phyloP scores from a whole-genome alignment of 192 early-diverging fungal species.

The Podochytrium sp. region DNA sequence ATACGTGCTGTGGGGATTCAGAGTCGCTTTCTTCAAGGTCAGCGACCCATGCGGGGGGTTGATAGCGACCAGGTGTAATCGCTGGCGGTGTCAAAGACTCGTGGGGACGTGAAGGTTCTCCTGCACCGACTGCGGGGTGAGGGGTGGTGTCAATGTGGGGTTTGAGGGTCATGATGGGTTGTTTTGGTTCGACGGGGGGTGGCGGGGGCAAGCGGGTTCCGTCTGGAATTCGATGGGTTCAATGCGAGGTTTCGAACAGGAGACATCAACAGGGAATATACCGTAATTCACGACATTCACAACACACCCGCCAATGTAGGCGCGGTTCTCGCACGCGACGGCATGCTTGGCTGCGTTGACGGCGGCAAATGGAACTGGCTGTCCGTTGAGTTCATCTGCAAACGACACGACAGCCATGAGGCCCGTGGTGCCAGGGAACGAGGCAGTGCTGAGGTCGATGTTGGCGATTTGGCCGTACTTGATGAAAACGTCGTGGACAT shows the following conservation, averaged over 20 bases:
- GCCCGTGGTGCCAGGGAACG: neutral
- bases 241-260: neutral
- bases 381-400: neutral
- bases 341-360: conserved; percentile 9
- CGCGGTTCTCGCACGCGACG: conserved; percentile 2
- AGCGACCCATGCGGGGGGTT: conserved; percentile 12
- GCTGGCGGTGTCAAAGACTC: too few relatives aligned
- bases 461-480: conserved; percentile 10
- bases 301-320: conserved; percentile 3
- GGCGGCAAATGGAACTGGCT: neutral
- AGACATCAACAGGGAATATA: neutral
- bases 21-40: neutral
- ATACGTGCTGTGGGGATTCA: neutral
- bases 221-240: neutral
- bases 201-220: neutral
- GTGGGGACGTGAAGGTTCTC: too few relatives aligned
- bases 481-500: conserved; percentile 14
- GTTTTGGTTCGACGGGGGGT: neutral
- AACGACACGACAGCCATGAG: conserved; percentile 1
- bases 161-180: too few relatives aligned
- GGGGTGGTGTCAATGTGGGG: too few relatives aligned
- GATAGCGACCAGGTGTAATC: too few relatives aligned
- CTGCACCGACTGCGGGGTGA: too few relatives aligned
- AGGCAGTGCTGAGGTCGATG: neutral
- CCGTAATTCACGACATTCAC: neutral